phyloP scores from a whole-genome alignment of 148 eudicot genomes.

The Dianthus caryophyllus region DNA sequence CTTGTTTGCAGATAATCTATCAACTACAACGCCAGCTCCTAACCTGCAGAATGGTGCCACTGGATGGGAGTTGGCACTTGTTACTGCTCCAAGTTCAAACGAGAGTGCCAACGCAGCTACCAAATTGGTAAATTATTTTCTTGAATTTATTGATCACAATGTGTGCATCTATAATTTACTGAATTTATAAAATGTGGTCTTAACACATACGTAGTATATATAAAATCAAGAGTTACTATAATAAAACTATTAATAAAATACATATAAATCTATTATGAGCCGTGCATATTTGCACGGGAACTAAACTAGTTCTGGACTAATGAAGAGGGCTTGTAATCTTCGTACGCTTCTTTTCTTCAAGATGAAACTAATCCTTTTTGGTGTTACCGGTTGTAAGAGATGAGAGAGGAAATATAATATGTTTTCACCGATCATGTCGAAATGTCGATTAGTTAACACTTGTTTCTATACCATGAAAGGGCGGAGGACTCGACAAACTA shows the following conservation, averaged over 20 bases:
- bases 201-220: too few relatives aligned
- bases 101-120: slow-evolving; percentile 51
- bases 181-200: too few relatives aligned
- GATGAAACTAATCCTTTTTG: neutral
- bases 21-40: slow-evolving; percentile 38
- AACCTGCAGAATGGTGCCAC: slow-evolving; percentile 56
- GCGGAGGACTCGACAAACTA: slow-evolving; percentile 80
- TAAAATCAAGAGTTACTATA: too few relatives aligned
- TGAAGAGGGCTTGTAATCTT: too few relatives aligned
- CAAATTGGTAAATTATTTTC: slow-evolving; percentile 54
- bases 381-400: neutral
- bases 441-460: neutral
- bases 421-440: neutral
- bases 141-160: too few relatives aligned
- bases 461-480: slow-evolving; percentile 34
- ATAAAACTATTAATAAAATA: too few relatives aligned
- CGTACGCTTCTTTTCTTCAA: too few relatives aligned
- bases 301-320: too few relatives aligned
- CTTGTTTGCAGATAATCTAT: slow-evolving; percentile 41
- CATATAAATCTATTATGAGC: too few relatives aligned
- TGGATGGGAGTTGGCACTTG: slow-evolving; percentile 98
- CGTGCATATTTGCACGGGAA: neutral
- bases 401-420: neutral
- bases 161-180: too few relatives aligned
- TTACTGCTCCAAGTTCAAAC: slow-evolving; percentile 85